These are phyloP conservation scores for Lentinus brumalis DNA, from an alignment of 768 basidiomycete species.

Conservation along the genomic window DNA sequence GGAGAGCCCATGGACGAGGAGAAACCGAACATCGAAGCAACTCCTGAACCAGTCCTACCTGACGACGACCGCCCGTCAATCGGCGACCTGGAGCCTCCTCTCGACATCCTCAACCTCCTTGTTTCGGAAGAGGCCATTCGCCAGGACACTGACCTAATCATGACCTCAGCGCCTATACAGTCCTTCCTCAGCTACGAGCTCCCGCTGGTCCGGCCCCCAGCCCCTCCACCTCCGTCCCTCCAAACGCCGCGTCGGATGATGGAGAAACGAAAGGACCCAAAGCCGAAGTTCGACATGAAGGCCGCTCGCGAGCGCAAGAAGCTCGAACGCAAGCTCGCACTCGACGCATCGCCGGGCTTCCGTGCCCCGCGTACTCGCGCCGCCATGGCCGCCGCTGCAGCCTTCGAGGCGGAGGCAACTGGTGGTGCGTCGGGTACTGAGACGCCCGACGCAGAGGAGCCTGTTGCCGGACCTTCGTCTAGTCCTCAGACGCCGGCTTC, in stretches of 20 bases:
- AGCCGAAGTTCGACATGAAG: slow-evolving; percentile 24
- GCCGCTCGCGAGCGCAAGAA: slow-evolving; percentile 29
- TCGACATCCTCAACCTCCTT: slow-evolving; percentile 58
- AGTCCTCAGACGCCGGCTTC: neutral
- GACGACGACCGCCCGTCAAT: slow-evolving; percentile 28
- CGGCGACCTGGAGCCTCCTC: slow-evolving; percentile 77
- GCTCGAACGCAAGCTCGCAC: slow-evolving; percentile 20
- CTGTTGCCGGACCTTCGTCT: slow-evolving; percentile 7
- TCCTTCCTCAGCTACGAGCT: slow-evolving; percentile 73
- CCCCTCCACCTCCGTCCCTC: slow-evolving; percentile 42
- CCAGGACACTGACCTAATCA: slow-evolving; percentile 53
- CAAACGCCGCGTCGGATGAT: neutral
- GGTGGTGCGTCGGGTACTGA: neutral
- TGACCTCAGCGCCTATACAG: slow-evolving; percentile 59
- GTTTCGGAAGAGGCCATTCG: slow-evolving; percentile 53
- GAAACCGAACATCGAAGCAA: neutral
- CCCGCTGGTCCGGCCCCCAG: slow-evolving; percentile 59
- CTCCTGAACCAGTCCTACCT: neutral
- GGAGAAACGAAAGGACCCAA: slow-evolving; percentile 12
- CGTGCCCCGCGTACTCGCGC: slow-evolving; percentile 51
- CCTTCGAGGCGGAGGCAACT: slow-evolving; percentile 45
- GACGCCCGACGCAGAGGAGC: slow-evolving; percentile 15
- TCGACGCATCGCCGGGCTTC: slow-evolving; percentile 48
- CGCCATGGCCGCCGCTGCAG: slow-evolving; percentile 22
- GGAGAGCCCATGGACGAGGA: neutral